Evolutionary conservation across 257 asterid genomes (phyloP), one percentile per base, ranked within the genome.

Genomic region (Verbascum thapsus): DNA sequence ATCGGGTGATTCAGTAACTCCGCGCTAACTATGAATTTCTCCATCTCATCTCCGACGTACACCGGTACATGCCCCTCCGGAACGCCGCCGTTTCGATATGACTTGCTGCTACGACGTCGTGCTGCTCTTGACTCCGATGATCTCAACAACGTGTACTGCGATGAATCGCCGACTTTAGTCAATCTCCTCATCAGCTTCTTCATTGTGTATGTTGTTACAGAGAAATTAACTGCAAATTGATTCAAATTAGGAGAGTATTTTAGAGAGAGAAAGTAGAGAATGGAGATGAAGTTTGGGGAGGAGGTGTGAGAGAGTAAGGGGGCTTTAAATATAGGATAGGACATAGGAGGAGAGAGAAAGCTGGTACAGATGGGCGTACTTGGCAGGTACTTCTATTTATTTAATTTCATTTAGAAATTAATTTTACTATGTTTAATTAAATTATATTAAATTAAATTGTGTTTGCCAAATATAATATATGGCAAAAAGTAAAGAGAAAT

Each of bases 11-110:
- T 76, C 67, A 82, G 43, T 13, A 76, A 61, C 20, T 79, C 83
- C 0, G 88, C 85, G 41, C 81, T 82, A 20, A 82, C 88, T 0
- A 82, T 70, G 34, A 79, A 82, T 20, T 85, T 58, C 69, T 82
- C 88, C 88, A 82, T 79, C 38, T 82, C 88, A 45, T 82, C 85
- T 1, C 88, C 88, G 6, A 82, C 88, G 70, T 73, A 78, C 20
- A 82, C 88, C 11, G 88, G 88, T 12, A 82, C 51, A 58, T 79
- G 85, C 0, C 88, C 88, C 52, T 76, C 81, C 40, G 72, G 75
- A 7, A 64, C 53, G 30, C 32, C 44, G 35, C 70, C 18, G 53
- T 32, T 4, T 47, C 78, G 53, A 54, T 61, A 54, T 1, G 81
- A 57, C 32, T 26, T 26, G 3, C 5, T 5, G 32, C 3, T 26